Evolutionary conservation across 2,329 filamentous ascomycete genomes (phyloP), one percentile per base, ranked within the genome.

Genomic region (Samsoniella hepiali): DNA sequence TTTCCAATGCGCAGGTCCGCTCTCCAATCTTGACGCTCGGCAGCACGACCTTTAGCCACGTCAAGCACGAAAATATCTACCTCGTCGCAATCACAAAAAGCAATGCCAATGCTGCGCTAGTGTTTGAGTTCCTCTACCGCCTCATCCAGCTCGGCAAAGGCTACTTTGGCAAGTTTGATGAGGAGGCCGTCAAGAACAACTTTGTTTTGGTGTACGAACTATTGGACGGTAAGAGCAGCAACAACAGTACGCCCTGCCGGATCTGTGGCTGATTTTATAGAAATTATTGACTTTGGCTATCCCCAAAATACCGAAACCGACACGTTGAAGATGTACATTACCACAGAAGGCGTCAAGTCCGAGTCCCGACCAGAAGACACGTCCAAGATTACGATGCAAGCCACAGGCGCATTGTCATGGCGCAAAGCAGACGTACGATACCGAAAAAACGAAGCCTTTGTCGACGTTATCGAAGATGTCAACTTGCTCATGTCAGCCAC

Each of bases 281-380:
- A 99, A 80, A 97, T 99, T 73, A 88, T 99, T 75, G 95, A 99
- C 78, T 99, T 99, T 78, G 95, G 95, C 67, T 99, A 99, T 75
- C 95, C 95, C 40, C 95, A 99, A 76, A 98, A 98, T 76, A 99
- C 95, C 67, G 95, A 99, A 79, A 97, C 94, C 61, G 95, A 99
- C 76, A 98, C 95, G 17, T 82, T 99, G 71, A 99, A 99, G 79
- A 98, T 98, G 94, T 99, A 99, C 82, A 99, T 99, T 73, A 99
- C 96, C 50, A 99, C 95, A 42, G 95, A 99, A 80, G 95, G 95
- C 64, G 94, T 99, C 78, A 97, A 97, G 78, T 96, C 93, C 38
- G 93, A 93, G 75, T 82, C 88, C 69, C 88, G 85, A 68, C 89
- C 88, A 78, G 91, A 97, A 74, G 94, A 99, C 76, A 97, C 94